phyloP scores from a whole-genome alignment of 1,284 basidiomycete genomes.

The Fomitopsis pinicola region DNA sequence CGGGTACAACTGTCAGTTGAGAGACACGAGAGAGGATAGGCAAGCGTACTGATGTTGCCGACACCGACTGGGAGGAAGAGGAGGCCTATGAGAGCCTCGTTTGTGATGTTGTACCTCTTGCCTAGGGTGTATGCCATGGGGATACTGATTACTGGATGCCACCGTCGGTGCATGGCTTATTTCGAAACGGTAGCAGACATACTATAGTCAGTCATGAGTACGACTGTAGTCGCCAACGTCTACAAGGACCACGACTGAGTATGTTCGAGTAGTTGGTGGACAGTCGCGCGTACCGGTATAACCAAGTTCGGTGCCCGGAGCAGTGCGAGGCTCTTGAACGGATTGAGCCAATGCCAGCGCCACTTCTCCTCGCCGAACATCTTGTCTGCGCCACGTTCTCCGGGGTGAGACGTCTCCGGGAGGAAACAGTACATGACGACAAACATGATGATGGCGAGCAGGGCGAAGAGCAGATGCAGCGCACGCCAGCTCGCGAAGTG shows the following conservation, averaged over 20 bases:
- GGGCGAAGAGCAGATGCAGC: constrained; percentile 41
- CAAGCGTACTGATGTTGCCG: constrained; percentile 49
- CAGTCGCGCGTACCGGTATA: constrained; percentile 37
- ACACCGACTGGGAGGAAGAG: constrained; percentile 53
- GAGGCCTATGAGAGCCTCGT: constrained; percentile 49
- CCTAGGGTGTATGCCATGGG: constrained; percentile 39
- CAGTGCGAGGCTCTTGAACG: constrained; percentile 45
- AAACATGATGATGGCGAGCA: constrained; percentile 29
- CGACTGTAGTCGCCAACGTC: constrained; percentile 37
- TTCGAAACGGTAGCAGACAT: constrained; percentile 7
- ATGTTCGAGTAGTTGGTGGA: neutral
- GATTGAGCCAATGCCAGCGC: constrained; percentile 50
- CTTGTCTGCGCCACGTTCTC: constrained; percentile 43
- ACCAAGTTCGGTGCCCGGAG: constrained; percentile 54
- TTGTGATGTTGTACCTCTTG: constrained; percentile 45
- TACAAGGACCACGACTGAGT: constrained; percentile 14
- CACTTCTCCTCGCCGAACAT: constrained; percentile 18
- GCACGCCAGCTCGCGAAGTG: constrained; percentile 64
- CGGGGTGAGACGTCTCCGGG: constrained; percentile 67
- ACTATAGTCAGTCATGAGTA: constrained; percentile 42
- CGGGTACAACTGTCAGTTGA: neutral
- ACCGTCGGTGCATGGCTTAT: neutral
- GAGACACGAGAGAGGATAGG: no score
- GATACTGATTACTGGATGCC: constrained; percentile 29
- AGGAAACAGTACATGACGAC: constrained; percentile 45